phyloP scores from a whole-genome alignment of 306 rosid genomes.

The Luffa aegyptiaca region DNA sequence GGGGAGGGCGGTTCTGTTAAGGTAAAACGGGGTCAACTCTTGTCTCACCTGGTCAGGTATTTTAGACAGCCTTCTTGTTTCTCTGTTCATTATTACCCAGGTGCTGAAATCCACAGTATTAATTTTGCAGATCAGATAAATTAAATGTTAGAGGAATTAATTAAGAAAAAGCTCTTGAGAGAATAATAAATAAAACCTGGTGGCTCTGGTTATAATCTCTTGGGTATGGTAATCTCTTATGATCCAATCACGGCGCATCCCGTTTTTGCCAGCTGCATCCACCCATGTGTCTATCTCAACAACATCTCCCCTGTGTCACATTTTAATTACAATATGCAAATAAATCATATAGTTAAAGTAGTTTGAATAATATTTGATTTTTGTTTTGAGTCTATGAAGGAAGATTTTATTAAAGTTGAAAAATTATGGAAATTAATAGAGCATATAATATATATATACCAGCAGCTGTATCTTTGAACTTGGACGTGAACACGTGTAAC shows the following conservation, averaged over 20 bases:
- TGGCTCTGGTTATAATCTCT: conserved; percentile 72
- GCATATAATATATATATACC: conserved; percentile 34
- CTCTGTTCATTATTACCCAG: conserved; percentile 92
- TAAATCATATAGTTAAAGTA: too few relatives aligned
- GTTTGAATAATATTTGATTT: too few relatives aligned
- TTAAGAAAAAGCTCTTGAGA: too few relatives aligned
- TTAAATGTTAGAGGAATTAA: neutral
- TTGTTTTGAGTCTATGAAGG: too few relatives aligned
- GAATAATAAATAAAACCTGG: too few relatives aligned
- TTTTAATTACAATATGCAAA: too few relatives aligned
- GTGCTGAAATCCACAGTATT: conserved; percentile 64
- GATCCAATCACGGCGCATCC: conserved; percentile 94
- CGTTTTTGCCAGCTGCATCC: conserved; percentile 83
- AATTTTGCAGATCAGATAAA: neutral
- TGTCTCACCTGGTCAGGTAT: conserved; percentile 67
- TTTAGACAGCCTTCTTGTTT: conserved; percentile 73
- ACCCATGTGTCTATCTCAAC: conserved; percentile 95
- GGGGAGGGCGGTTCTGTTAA: conserved; percentile 44
- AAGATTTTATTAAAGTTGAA: too few relatives aligned
- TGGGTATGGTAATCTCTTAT: conserved; percentile 59
- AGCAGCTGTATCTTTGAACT: conserved; percentile 72
- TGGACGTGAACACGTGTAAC: conserved; percentile 81
- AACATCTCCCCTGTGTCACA: conserved; percentile 65
- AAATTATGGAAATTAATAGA: too few relatives aligned
- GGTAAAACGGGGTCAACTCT: conserved; percentile 68